phyloP scores from a whole-genome alignment of 768 basidiomycete genomes.

The Suillus occidentalis region DNA sequence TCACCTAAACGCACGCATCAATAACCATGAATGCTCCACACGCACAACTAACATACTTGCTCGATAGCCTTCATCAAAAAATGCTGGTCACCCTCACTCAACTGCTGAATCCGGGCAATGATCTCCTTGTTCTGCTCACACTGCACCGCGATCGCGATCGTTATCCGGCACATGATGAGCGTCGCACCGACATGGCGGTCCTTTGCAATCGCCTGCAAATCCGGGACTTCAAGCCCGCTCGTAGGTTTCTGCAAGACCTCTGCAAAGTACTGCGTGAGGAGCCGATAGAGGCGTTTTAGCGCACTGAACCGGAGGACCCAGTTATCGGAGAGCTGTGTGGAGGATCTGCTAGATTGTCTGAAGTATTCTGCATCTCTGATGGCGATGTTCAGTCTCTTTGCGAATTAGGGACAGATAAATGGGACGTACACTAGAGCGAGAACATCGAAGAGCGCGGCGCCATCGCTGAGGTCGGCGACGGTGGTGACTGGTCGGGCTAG shows the following conservation, averaged over 20 bases:
- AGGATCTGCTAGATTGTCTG: conserved; percentile 55
- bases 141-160: conserved; percentile 85
- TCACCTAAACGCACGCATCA: conserved; percentile 49
- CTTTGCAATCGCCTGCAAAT: conserved; percentile 84
- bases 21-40: conserved; percentile 1
- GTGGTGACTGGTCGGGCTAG: conserved; percentile 63
- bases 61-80: conserved; percentile 92
- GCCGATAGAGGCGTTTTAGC: conserved; percentile 81
- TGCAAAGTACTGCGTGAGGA: conserved; percentile 86
- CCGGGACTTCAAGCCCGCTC: conserved; percentile 77
- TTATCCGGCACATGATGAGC: conserved; percentile 74
- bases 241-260: conserved; percentile 83
- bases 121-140: conserved; percentile 87
- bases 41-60: conserved; percentile 50
- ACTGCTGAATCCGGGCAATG: conserved; percentile 83
- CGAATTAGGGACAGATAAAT: background rate
- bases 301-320: conserved; percentile 87
- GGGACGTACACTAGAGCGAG: conserved; percentile 69
- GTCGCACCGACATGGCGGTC: conserved; percentile 65
- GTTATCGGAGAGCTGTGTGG: conserved; percentile 72
- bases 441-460: conserved; percentile 72
- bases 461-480: conserved; percentile 77
- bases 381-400: conserved; percentile 11
- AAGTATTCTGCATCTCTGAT: conserved; percentile 80
- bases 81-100: conserved; percentile 84